Evolutionary conservation across 192 early-diverging fungal genomes (phyloP).

Genomic region (Umbelopsis sp.): DNA sequence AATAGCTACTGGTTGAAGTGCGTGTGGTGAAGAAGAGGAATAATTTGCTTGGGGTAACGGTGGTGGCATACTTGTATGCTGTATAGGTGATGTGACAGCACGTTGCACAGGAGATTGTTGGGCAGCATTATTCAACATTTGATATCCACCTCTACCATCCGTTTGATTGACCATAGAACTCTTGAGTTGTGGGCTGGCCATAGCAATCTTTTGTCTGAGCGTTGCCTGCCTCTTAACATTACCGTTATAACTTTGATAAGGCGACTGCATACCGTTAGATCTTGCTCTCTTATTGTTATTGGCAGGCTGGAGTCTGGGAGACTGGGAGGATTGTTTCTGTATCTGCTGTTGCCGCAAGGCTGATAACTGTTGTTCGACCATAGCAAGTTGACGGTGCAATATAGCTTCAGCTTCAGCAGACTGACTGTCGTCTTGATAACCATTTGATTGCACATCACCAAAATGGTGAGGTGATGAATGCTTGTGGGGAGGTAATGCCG

Average conservation of each 20-base stretch:
- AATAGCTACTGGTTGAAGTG: background rate
- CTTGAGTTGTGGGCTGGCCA: conserved; percentile 14
- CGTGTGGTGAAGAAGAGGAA: background rate
- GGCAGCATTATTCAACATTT: background rate
- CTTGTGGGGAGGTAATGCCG: conserved; percentile 52
- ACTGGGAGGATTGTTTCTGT: background rate
- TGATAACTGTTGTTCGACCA: conserved; percentile 36
- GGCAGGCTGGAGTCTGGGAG: background rate
- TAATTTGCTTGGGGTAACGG: background rate
- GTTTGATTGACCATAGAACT: background rate
- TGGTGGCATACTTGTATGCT: conserved; percentile 11
- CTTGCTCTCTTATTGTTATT: background rate
- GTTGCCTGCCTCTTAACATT: conserved; percentile 1
- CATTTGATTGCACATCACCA: background rate
- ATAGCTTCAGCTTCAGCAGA: conserved; percentile 9
- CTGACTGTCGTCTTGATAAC: background rate
- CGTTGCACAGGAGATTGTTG: background rate
- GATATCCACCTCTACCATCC: conserved; percentile 7
- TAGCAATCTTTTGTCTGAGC: conserved; percentile 20
- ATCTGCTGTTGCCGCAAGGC: background rate
- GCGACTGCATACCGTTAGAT: background rate
- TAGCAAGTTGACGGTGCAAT: conserved; percentile 33
- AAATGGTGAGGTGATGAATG: conserved; percentile 11
- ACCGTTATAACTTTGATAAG: background rate
- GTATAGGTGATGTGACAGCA: background rate